Base-by-base conservation (phyloP, 768 basidiomycete species). In the Amanita inopinata region DNA sequence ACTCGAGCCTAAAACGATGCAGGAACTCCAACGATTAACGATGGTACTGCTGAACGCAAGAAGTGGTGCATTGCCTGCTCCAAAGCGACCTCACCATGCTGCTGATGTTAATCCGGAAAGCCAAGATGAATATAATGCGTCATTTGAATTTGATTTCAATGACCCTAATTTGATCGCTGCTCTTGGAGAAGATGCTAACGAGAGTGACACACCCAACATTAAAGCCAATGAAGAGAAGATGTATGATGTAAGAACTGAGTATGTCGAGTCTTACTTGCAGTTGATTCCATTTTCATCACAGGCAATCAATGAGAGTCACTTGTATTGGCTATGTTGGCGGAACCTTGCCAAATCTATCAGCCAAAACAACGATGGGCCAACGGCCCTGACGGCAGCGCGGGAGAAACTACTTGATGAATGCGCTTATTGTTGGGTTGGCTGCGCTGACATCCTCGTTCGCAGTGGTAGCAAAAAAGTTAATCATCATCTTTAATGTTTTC, bases 351-450 rank as follows among this genome's bases (percentile, higher is more conserved):
- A 46, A 22, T 9, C 19, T 40, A 37, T 38, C 23, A 25, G 30
- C 3, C n/a, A 35, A 19, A 27, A 33, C 2, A 3, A 41, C 40
- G 28, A 38, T 31, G 38, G 43, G 42, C 31, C 18, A 31, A 28
- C 7, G n/a, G 27, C 7, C 7, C 25, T 44, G 19, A 37, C 43
- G 11, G 8, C 12, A 3, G 18, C 9, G 11, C 27, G 28, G 14
- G 5, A 28, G 11, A 18, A 17, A 4, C 3, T 73, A 38, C 68
- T 76, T 19, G 74, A 76, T 50, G 54, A 58, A 19, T 75, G 85
- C 67, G 66, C 86, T 23, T 73, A 76, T 42, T 81, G 79, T 50
- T 91, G 86, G 84, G 65, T 83, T 5, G 75, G 78, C 3, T 87
- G 81, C 50, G 77, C 75, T 1, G 67, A 68, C 43, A 68, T 88